Conservation (phyloP, 441 rosid species). For the Gossypium davidsonii region DNA sequence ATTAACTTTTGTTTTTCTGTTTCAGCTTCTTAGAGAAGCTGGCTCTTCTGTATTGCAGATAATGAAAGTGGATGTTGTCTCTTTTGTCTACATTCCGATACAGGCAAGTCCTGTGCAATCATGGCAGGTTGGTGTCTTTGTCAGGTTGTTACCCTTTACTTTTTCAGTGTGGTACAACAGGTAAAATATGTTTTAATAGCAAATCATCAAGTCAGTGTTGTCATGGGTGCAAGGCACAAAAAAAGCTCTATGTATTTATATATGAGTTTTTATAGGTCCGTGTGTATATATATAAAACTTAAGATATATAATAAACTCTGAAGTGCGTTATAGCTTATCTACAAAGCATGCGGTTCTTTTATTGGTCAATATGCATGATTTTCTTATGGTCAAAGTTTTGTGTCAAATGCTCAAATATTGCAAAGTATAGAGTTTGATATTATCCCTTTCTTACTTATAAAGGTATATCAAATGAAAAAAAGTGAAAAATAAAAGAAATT, state of each 20-base stretch:
- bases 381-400: neutral
- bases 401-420: neutral
- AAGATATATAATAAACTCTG: neutral
- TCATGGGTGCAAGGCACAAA: neutral
- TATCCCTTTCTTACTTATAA: neutral
- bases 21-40: slow-evolving; percentile 85
- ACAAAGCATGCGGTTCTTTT: neutral
- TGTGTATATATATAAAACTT: neutral
- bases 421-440: neutral
- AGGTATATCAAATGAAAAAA: neutral
- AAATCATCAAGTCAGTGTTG: neutral
- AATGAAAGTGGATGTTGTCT: slow-evolving; percentile 71
- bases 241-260: neutral
- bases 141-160: slow-evolving; percentile 1
- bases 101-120: slow-evolving; percentile 49
- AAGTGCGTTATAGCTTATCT: neutral
- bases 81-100: slow-evolving; percentile 70
- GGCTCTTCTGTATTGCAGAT: slow-evolving; percentile 82
- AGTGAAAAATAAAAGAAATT: neutral
- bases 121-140: slow-evolving; percentile 17
- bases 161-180: neutral
- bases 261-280: neutral
- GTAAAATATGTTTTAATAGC: slow-evolving; percentile 5
- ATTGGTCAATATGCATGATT: neutral
- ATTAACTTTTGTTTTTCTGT: slow-evolving; percentile 27